Evolutionary conservation across 192 early-diverging fungal genomes (phyloP), one percentile per base, ranked within the genome.

Genomic region (Podila verticillata): DNA sequence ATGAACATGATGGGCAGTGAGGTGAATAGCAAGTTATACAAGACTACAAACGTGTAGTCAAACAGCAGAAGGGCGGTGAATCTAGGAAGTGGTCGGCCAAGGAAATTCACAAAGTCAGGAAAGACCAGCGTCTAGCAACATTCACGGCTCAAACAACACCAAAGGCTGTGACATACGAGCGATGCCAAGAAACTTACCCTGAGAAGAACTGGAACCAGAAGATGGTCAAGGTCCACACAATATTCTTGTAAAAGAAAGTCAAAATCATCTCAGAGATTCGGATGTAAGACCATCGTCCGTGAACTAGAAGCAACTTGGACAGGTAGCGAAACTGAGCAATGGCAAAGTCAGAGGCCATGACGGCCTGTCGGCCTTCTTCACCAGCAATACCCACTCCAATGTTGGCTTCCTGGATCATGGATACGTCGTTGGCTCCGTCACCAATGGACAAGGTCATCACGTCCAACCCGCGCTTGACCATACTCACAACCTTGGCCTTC

Each of bases 391-490:
- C 97, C 32, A 99, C 84, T 48, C 97, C 97, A 22, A 99, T 89
- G 81, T 99, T 92, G 35, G 97, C 96, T 51, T 95, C 96, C 84
- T 99, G 97, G 70, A 99, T 99, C 97, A 99, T 99, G 36, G 90
- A 90, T 19, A 99, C 96, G 80, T 99, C 97, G 80, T 99, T 99
- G 17, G 96, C 97, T 35, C 84, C 93, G 86, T 99, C 97, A 30
- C 97, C 97, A 51, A 99, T 96, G 5, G 96, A 93, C 61, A 99
- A 73, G 17, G 94, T 95, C 90, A 97, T 90, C 5, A 92, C 93
- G 51, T 94, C 91, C 30, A 96, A 85, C 20, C 92, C 89, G 13
- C 89, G 81, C 68, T 96, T 96, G 51, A 98, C 96, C 70, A 97
- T 74, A 20, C 85, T 85, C n/a, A 99, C 97, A 2, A 99, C 95